These are phyloP conservation scores for Ichthyophthirius multifiliis DNA, from an alignment of 169 alveolate species.

Conservation along the genomic window DNA sequence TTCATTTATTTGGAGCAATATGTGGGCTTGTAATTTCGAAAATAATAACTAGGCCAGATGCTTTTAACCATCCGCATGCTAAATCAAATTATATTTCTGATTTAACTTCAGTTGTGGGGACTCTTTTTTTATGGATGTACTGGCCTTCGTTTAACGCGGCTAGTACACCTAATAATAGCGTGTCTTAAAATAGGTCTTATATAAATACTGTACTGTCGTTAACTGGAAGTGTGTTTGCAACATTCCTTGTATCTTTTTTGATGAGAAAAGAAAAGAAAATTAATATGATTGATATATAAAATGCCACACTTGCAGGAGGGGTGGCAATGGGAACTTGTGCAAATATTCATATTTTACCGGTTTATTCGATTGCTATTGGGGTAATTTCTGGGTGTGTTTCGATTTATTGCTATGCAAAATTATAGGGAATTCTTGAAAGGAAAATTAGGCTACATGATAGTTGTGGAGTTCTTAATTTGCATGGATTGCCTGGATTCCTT, in stretches of 20 bases:
- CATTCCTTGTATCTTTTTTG: slow-evolving; percentile 46
- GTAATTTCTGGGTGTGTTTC: slow-evolving; percentile 53
- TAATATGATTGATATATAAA: slow-evolving; percentile 66
- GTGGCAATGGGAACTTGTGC: slow-evolving; percentile 70
- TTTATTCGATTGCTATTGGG: slow-evolving; percentile 60
- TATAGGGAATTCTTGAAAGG: slow-evolving; percentile 40
- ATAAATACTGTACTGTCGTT: slow-evolving; percentile 66
- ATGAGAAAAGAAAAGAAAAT: slow-evolving; percentile 49
- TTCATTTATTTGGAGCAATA: slow-evolving; percentile 68
- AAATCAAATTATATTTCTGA: slow-evolving; percentile 59
- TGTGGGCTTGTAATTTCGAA: slow-evolving; percentile 53
- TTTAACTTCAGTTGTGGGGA: slow-evolving; percentile 62
- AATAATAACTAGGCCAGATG: slow-evolving; percentile 20
- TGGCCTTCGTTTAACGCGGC: slow-evolving; percentile 81
- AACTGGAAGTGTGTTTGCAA: slow-evolving; percentile 38
- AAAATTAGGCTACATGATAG: slow-evolving; percentile 66
- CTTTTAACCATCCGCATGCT: slow-evolving; percentile 13
- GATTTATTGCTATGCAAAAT: slow-evolving; percentile 39
- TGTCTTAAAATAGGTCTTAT: slow-evolving; percentile 44
- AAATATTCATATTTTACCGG: slow-evolving; percentile 48
- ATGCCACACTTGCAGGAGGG: slow-evolving; percentile 81
- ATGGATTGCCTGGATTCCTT: slow-evolving; percentile 77
- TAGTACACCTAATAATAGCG: slow-evolving; percentile 37
- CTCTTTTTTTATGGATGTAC: slow-evolving; percentile 67
- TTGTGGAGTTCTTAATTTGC: slow-evolving; percentile 70